phyloP scores from a whole-genome alignment of 441 rosid species.

The Euphorbia schlechtendalii region DNA sequence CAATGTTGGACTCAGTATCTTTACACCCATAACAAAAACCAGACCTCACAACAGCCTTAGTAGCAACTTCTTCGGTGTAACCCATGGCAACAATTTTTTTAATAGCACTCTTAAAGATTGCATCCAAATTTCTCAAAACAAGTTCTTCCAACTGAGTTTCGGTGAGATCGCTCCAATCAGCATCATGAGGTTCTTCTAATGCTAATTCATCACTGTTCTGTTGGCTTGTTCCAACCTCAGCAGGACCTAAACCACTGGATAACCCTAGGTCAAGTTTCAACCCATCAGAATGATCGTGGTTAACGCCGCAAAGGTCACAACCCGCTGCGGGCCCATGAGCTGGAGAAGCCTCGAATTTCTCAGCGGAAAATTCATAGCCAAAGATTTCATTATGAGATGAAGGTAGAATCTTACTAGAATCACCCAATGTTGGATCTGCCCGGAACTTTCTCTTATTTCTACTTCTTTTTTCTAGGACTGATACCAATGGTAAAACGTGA shows the following conservation, averaged over 20 bases:
- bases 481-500: conserved; percentile 39
- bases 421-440: conserved; percentile 69
- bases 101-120: conserved; percentile 73
- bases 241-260: conserved; percentile 27
- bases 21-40: conserved; percentile 79
- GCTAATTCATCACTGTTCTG: conserved; percentile 34
- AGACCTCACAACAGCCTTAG: conserved; percentile 69
- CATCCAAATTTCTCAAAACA: conserved; percentile 55
- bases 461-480: conserved; percentile 72
- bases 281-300: conserved; percentile 40
- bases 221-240: conserved; percentile 45
- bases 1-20: conserved; percentile 72
- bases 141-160: conserved; percentile 74
- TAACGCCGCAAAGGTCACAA: conserved; percentile 45
- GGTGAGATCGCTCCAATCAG: conserved; percentile 79
- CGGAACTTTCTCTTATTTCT: conserved; percentile 84
- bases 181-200: conserved; percentile 49
- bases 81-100: conserved; percentile 63
- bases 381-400: conserved; percentile 48
- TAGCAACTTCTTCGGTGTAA: conserved; percentile 65
- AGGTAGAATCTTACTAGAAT: conserved; percentile 32
- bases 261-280: conserved; percentile 62
- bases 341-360: conserved; percentile 43
- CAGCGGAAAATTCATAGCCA: conserved; percentile 66
- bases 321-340: conserved; percentile 37